phyloP scores from a whole-genome alignment of 257 asterid genomes.

The Mitragyna speciosa region DNA sequence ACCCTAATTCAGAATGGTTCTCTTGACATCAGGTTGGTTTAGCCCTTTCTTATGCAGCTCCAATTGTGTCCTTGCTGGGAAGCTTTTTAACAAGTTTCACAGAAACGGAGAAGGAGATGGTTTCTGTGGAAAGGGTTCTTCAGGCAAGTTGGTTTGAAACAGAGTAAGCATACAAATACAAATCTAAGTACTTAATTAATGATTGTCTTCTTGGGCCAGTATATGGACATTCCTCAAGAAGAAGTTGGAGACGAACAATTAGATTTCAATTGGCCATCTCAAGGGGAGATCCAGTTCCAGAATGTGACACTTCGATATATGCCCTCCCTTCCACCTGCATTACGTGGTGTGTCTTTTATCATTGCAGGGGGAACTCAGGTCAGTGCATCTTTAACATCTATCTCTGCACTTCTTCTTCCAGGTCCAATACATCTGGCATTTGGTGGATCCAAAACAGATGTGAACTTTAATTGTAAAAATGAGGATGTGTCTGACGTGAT shows the following conservation, averaged over 20 bases:
- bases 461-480: not conserved
- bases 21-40: constrained; percentile 66
- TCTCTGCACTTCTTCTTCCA: not conserved
- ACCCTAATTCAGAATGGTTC: not conserved
- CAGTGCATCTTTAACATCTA: constrained; percentile 23
- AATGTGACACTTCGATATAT: constrained; percentile 74
- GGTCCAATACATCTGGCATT: not conserved
- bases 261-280: constrained; percentile 62
- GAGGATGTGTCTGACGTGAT: too few relatives aligned
- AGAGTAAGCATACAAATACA: constrained; percentile 4
- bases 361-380: constrained; percentile 76
- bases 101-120: constrained; percentile 98
- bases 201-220: constrained; percentile 38
- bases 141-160: constrained; percentile 50
- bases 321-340: constrained; percentile 80
- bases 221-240: constrained; percentile 84
- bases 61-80: constrained; percentile 77
- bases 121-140: constrained; percentile 90
- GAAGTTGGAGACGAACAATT: constrained; percentile 44
- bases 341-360: constrained; percentile 55
- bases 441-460: not conserved
- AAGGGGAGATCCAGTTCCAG: constrained; percentile 66
- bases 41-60: constrained; percentile 96
- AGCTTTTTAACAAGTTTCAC: constrained; percentile 93
- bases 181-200: constrained; percentile 1